phyloP scores from a whole-genome alignment of 2,329 filamentous ascomycete genomes.

The Alternaria rosae region DNA sequence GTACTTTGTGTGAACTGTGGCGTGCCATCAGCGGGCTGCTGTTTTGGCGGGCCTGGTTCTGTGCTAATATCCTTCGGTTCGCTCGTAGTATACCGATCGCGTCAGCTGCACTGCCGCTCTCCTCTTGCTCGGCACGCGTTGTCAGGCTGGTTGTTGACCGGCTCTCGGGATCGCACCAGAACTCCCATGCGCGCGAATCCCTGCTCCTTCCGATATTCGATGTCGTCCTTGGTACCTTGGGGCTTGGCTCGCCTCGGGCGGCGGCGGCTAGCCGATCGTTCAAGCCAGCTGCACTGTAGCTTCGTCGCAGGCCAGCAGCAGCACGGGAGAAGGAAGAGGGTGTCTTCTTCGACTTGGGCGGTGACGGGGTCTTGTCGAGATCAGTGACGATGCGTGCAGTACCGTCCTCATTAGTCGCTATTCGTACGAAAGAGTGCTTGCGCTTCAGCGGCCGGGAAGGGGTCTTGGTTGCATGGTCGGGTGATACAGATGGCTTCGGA shows the following conservation, averaged over 20 bases:
- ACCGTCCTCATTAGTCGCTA: conserved; percentile 86
- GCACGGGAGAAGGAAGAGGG: conserved; percentile 50
- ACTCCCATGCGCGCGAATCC: conserved; percentile 90
- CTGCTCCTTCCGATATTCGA: conserved; percentile 74
- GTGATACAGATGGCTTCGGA: conserved; percentile 52
- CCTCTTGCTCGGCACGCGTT: conserved; percentile 80
- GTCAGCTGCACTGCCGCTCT: conserved; percentile 78
- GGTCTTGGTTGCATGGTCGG: conserved; percentile 45
- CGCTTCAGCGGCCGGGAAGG: conserved; percentile 53
- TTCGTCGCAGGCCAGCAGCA: conserved; percentile 69
- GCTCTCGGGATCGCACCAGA: conserved; percentile 81
- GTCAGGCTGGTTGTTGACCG: conserved; percentile 74
- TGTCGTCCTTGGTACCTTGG: conserved; percentile 58
- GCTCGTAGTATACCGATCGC: conserved; percentile 84
- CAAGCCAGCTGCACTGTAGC: conserved; percentile 69
- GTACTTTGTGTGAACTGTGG: conserved; percentile 35
- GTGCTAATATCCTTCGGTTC: conserved; percentile 59
- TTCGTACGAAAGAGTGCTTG: conserved; percentile 66
- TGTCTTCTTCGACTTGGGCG: conserved; percentile 61
- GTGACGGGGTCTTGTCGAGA: conserved; percentile 73
- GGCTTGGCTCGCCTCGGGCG: conserved; percentile 37
- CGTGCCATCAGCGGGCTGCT: conserved; percentile 56
- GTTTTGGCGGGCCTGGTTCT: conserved; percentile 72
- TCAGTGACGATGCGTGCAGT: conserved; percentile 84
- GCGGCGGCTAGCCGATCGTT: conserved; percentile 45